These are phyloP conservation scores for Daldinia grandis DNA, from an alignment of 495 filamentous ascomycete genomes.

Conservation along the genomic window DNA sequence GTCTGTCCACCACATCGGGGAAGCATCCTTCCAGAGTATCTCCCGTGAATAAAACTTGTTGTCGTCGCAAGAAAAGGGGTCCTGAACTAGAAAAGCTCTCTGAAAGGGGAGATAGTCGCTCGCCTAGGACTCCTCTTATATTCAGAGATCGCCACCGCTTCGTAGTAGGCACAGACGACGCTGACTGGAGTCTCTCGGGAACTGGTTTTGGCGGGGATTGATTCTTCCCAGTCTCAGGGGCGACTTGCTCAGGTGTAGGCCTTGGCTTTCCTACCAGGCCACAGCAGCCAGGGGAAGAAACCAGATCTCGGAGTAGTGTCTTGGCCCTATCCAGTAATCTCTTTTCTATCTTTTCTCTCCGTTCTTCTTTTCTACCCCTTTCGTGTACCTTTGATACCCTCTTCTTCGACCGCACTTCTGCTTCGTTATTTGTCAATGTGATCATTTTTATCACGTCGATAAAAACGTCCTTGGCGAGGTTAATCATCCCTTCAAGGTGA, in stretches of 20 bases:
- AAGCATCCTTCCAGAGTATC: not conserved
- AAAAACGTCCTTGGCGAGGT: not conserved
- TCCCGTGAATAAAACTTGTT: not conserved
- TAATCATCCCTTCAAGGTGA: not conserved
- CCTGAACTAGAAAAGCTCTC: not conserved
- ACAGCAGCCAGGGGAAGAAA: not conserved
- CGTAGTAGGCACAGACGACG: not conserved
- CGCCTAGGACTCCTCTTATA: not conserved
- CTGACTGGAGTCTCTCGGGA: not conserved
- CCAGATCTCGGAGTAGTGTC: not conserved
- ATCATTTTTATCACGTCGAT: not conserved
- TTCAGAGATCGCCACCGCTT: not conserved
- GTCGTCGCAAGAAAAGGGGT: not conserved
- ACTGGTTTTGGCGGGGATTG: not conserved
- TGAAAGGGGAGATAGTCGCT: not conserved
- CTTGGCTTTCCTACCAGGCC: not conserved
- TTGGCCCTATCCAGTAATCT: not conserved
- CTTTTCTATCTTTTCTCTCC: not conserved
- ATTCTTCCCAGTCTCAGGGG: not conserved
- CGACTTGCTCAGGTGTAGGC: not conserved
- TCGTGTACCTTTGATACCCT: not conserved
- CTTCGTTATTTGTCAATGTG: not conserved
- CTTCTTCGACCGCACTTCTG: not conserved
- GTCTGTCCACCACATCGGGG: conserved; percentile 2
- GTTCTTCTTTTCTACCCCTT: not conserved